Conservation (phyloP, 352 stramenopile species). For the Globisporangium splendens region DNA sequence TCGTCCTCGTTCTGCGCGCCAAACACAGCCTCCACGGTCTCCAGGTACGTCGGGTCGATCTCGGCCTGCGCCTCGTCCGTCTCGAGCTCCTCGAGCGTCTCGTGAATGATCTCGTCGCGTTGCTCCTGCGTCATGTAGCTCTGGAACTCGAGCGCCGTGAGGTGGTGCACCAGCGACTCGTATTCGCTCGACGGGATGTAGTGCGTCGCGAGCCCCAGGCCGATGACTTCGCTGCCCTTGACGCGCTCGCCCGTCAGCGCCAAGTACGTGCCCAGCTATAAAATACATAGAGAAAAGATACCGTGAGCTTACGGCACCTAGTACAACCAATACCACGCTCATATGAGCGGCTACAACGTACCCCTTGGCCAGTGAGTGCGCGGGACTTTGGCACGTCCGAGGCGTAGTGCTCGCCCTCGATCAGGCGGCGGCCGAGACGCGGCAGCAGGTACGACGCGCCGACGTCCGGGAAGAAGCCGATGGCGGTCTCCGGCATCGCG, state of each 20-base stretch:
- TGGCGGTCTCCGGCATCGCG: slow-evolving; percentile 98
- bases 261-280: slow-evolving; percentile 91
- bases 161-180: slow-evolving; percentile 82
- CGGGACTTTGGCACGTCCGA: slow-evolving; percentile 67
- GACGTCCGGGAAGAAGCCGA: slow-evolving; percentile 98
- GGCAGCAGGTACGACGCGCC: slow-evolving; percentile 92
- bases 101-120: slow-evolving; percentile 83
- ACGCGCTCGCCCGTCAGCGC: slow-evolving; percentile 93
- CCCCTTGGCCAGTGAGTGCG: slow-evolving; percentile 66
- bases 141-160: slow-evolving; percentile 78
- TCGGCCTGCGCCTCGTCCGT: slow-evolving; percentile 83
- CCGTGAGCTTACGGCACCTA: neutral
- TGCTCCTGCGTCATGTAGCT: slow-evolving; percentile 72
- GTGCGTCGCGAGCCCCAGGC: slow-evolving; percentile 95
- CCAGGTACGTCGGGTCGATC: slow-evolving; percentile 71
- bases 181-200: slow-evolving; percentile 90
- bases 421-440: slow-evolving; percentile 68
- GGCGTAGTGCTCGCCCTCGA: slow-evolving; percentile 68
- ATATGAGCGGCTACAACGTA: slow-evolving; percentile 21
- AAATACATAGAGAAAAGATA: slow-evolving; percentile 9
- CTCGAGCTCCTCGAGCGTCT: slow-evolving; percentile 70
- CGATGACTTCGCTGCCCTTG: slow-evolving; percentile 87
- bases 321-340: too few species aligned
- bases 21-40: slow-evolving; percentile 75
- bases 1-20: slow-evolving; percentile 72